A percentile compares a stretch with the other conserved stretches of the same genome.
Evolutionary conservation across 2,329 filamentous ascomycete genomes (phyloP).

Genomic region (Phialemoniopsis sp.): DNA sequence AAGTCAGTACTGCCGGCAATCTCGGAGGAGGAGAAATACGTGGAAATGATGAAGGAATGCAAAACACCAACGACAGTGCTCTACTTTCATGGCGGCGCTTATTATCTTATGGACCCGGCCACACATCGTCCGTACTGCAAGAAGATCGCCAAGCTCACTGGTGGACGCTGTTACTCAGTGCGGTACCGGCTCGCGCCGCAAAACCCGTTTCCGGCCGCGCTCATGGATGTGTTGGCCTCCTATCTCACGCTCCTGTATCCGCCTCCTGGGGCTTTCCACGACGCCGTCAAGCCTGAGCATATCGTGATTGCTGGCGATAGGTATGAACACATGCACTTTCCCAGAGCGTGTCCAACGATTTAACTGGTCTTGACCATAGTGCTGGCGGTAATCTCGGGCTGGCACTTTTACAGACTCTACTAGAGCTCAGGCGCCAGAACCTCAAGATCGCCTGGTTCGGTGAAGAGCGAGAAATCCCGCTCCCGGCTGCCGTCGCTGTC

Average conservation of each 20-base stretch:
- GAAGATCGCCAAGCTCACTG: conserved; percentile 61
- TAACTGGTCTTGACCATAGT: conserved; percentile 28
- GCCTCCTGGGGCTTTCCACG: conserved; percentile 62
- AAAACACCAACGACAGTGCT: conserved; percentile 60
- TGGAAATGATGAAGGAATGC: conserved; percentile 63
- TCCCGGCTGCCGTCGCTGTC: conserved; percentile 62
- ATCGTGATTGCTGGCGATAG: conserved; percentile 72
- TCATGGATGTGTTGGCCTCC: conserved; percentile 68
- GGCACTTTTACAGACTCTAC: conserved; percentile 62
- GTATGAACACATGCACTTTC: no score
- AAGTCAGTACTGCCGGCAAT: conserved; percentile 48
- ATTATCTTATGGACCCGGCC: conserved; percentile 67
- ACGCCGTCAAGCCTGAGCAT: conserved; percentile 57
- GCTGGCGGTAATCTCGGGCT: conserved; percentile 71
- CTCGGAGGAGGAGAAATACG: conserved; percentile 61
- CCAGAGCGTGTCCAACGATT: no score
- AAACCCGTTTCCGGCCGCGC: conserved; percentile 67
- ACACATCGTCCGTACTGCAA: conserved; percentile 58
- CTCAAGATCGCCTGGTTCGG: conserved; percentile 58
- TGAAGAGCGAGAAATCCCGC: conserved; percentile 48
- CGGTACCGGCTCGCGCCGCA: conserved; percentile 74
- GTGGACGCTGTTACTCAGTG: conserved; percentile 66
- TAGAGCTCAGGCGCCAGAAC: conserved; percentile 52
- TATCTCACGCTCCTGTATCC: conserved; percentile 74
- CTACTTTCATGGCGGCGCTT: conserved; percentile 75